A percentile compares a stretch with the other conserved stretches of the same genome.
These are phyloP conservation scores for Rhizopogon salebrosus DNA, from an alignment of 768 basidiomycete species.

Conservation along the genomic window DNA sequence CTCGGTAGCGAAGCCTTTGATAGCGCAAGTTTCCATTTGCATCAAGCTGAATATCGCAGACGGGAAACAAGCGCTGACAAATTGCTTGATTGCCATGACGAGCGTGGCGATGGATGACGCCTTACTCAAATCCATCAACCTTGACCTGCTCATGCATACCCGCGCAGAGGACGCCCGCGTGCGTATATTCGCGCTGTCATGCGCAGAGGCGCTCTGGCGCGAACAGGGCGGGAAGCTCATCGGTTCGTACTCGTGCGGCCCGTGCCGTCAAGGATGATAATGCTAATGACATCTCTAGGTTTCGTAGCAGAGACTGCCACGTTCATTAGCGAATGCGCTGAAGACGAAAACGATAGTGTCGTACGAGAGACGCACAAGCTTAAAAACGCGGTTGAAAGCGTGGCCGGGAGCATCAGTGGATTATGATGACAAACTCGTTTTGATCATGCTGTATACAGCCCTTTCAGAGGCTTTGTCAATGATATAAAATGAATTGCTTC, in stretches of 20 bases:
- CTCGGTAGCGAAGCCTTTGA: conserved; percentile 51
- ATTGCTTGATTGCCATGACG: conserved; percentile 47
- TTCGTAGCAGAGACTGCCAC: conserved; percentile 78
- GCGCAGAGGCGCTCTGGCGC: conserved; percentile 72
- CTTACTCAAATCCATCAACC: conserved; percentile 76
- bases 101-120: conserved; percentile 45
- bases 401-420: conserved; percentile 53
- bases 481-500: too few relatives aligned
- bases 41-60: conserved; percentile 32
- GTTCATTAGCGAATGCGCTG: conserved; percentile 82
- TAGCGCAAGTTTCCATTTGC: conserved; percentile 61
- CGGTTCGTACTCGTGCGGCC: conserved; percentile 38
- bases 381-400: conserved; percentile 66
- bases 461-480: too few relatives aligned
- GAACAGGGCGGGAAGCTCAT: conserved; percentile 69
- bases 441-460: too few relatives aligned
- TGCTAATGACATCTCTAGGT: conserved; percentile 36
- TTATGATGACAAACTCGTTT: conserved; percentile 12
- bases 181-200: conserved; percentile 67
- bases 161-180: conserved; percentile 71
- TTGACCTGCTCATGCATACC: conserved; percentile 82
- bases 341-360: conserved; percentile 85
- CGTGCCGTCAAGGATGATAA: neutral
- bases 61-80: conserved; percentile 37
- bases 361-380: conserved; percentile 63